These are phyloP conservation scores for Pelargonium cotyledonis DNA, from an alignment of 441 rosid species.

Conservation along the genomic window DNA sequence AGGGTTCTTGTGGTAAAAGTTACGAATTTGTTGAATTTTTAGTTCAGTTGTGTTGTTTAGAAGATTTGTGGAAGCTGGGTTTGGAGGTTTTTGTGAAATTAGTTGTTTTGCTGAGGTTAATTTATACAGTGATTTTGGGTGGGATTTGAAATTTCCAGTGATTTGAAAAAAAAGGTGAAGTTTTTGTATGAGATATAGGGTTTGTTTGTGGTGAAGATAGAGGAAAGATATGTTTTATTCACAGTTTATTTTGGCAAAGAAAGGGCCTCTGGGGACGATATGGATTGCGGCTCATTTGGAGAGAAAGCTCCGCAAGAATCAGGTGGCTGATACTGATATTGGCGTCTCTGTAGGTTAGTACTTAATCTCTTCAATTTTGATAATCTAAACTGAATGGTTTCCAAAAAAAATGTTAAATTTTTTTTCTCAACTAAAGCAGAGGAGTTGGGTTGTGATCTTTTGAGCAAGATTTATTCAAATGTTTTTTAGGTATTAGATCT, in stretches of 20 bases:
- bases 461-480: background rate
- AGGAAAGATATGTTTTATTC: conserved; percentile 78
- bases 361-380: background rate
- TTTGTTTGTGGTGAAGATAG: conserved; percentile 19
- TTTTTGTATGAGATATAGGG: conserved; percentile 29
- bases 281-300: conserved; percentile 99
- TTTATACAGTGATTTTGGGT: background rate
- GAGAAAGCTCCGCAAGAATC: conserved; percentile 98
- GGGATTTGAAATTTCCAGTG: conserved; percentile 9
- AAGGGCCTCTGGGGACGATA: conserved; percentile 98
- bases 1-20: conserved; percentile 8
- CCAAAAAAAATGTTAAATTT: background rate
- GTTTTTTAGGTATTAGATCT: background rate
- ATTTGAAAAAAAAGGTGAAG: conserved; percentile 16
- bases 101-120: conserved; percentile 7
- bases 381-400: background rate
- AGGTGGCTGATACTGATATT: conserved; percentile 98
- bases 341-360: conserved; percentile 94
- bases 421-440: background rate
- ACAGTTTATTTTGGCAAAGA: conserved; percentile 99
- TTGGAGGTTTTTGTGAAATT: conserved; percentile 7
- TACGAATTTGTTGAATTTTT: conserved; percentile 9
- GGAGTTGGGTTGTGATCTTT: background rate
- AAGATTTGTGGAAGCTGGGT: conserved; percentile 4
- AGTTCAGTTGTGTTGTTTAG: background rate